Conservation (phyloP, 345 rosid species). For the Microcos paniculata region DNA sequence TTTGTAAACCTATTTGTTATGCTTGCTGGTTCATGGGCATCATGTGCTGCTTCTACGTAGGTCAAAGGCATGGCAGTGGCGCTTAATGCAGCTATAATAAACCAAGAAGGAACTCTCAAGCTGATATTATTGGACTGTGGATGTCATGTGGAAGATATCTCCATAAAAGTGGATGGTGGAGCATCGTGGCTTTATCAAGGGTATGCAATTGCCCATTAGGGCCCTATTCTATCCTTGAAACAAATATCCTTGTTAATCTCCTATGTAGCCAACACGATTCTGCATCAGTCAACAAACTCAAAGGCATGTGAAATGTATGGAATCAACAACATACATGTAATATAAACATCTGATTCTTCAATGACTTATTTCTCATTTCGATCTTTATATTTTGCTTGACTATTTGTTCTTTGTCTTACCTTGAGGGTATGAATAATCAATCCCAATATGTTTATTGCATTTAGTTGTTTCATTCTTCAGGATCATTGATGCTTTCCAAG, state of each 20-base stretch:
- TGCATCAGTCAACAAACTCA: neutral
- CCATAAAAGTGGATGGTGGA: slow-evolving; percentile 65
- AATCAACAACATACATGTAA: neutral
- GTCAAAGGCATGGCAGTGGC: slow-evolving; percentile 62
- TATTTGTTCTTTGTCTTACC: neutral
- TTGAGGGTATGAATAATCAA: neutral
- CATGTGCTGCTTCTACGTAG: slow-evolving; percentile 37
- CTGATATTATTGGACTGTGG: slow-evolving; percentile 40
- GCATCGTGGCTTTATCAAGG: slow-evolving; percentile 87
- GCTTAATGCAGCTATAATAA: slow-evolving; percentile 30
- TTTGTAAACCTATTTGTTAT: neutral
- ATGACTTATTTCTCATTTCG: neutral
- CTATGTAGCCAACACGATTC: neutral
- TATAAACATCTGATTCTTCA: neutral
- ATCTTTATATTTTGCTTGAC: neutral
- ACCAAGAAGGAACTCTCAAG: slow-evolving; percentile 48
- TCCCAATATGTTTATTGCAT: neutral
- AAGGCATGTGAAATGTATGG: too few species aligned
- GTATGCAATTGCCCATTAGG: slow-evolving; percentile 29
- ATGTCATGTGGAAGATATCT: slow-evolving; percentile 56
- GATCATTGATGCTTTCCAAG: slow-evolving; percentile 58
- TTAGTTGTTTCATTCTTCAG: slow-evolving; percentile 32
- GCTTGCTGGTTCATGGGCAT: neutral
- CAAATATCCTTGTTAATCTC: neutral
- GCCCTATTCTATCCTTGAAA: neutral